Percentiles rank a stretch among this genome's conserved stretches.
Conservation (phyloP, 139 green algal genomes). For the Chlorella sp. region DNA sequence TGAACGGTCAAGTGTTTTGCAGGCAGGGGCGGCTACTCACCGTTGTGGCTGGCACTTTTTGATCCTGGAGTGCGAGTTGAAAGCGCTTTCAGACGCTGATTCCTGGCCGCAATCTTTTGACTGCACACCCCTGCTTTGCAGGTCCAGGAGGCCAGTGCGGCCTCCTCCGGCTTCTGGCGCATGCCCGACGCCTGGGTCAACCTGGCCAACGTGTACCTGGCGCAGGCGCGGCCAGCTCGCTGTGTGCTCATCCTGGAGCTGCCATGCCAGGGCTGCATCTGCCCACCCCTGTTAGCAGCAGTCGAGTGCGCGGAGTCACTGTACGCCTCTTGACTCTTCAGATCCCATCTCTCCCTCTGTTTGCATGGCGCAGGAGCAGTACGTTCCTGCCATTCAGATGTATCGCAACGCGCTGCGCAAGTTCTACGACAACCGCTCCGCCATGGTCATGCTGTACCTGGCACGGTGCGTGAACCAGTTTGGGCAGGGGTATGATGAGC, state of each 20-base stretch:
- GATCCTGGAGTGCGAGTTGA: no score
- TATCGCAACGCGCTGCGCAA: slow-evolving; percentile 74
- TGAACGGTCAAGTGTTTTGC: no score
- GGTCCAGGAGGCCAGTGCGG: slow-evolving; percentile 78
- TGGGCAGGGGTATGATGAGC: not conserved
- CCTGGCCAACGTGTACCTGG: slow-evolving; percentile 82
- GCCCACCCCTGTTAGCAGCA: no score
- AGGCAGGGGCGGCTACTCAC: no score
- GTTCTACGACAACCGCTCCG: slow-evolving; percentile 60
- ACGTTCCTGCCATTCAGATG: slow-evolving; percentile 66
- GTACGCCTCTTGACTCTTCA: no score
- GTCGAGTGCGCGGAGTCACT: no score
- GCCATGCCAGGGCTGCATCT: no score
- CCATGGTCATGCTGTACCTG: slow-evolving; percentile 55
- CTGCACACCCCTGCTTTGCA: no score
- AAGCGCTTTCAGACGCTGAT: no score
- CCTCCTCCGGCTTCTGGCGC: slow-evolving; percentile 57
- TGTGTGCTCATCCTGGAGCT: not conserved
- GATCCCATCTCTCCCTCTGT: not conserved
- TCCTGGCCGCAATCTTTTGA: no score
- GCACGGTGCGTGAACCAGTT: slow-evolving; percentile 3
- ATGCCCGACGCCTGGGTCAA: slow-evolving; percentile 77
- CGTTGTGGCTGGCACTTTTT: no score
- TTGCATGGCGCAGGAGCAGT: slow-evolving; percentile 48
- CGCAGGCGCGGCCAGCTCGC: not conserved